Evolutionary conservation across 1,139 yeast genomes (phyloP).

Genomic region (Geotrichum klebahnii): DNA sequence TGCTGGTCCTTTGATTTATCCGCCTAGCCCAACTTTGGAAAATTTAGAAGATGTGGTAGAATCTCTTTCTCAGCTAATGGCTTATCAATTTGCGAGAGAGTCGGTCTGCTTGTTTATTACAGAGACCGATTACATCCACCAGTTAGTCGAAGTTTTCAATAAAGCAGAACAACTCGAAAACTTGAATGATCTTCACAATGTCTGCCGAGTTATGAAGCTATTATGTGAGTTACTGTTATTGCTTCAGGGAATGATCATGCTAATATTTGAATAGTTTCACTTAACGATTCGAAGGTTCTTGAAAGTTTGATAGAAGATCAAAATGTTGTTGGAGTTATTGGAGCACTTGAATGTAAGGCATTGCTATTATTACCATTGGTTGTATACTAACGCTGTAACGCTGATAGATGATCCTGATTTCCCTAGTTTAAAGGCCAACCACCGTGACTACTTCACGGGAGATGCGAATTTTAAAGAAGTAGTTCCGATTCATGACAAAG

Average conservation of each 20-base stretch:
- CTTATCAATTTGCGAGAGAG: slow-evolving; percentile 38
- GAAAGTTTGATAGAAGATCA: slow-evolving; percentile 65
- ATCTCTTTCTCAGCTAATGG: slow-evolving; percentile 36
- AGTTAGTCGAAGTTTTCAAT: slow-evolving; percentile 52
- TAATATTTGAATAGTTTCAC: slow-evolving; percentile 45
- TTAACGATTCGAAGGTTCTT: slow-evolving; percentile 61
- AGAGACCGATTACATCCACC: slow-evolving; percentile 47
- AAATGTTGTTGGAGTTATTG: slow-evolving; percentile 59
- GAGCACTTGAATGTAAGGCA: slow-evolving; percentile 62
- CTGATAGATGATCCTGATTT: slow-evolving; percentile 65
- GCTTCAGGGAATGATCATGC: neutral
- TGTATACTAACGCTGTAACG: neutral
- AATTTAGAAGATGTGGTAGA: slow-evolving; percentile 46
- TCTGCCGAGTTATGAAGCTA: slow-evolving; percentile 72
- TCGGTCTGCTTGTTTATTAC: slow-evolving; percentile 34
- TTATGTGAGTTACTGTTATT: slow-evolving; percentile 21
- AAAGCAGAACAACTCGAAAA: slow-evolving; percentile 52
- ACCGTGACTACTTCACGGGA: slow-evolving; percentile 58
- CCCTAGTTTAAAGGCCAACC: slow-evolving; percentile 73
- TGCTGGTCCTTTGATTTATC: slow-evolving; percentile 73
- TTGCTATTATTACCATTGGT: neutral
- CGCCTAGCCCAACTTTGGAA: slow-evolving; percentile 51
- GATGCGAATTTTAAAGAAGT: slow-evolving; percentile 66
- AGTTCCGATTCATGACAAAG: slow-evolving; percentile 54
- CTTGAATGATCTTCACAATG: slow-evolving; percentile 53